Base-by-base conservation (phyloP, 495 filamentous ascomycete species). In the Penicillium alfredii region DNA sequence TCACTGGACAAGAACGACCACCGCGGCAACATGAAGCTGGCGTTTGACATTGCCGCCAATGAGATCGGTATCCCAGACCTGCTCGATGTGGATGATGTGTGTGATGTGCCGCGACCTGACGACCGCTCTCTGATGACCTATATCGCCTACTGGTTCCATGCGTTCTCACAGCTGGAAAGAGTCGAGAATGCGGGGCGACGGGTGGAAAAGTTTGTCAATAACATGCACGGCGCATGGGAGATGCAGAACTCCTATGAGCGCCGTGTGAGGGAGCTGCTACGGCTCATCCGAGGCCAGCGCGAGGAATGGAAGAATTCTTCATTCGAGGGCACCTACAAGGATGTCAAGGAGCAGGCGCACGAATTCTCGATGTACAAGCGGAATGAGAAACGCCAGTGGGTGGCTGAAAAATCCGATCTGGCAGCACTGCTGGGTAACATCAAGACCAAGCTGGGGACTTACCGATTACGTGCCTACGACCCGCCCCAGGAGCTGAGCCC, bases 131-230 rank as follows among this genome's bases (percentile, higher is more conserved):
- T 98, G 56, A 97, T 98, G 90, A 98, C 92, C 4, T 98, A 98
- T 55, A 97, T 98, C 47, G 92, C 92, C 41, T 97, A 97, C 62
- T 98, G 93, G 92, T 98, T 97, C 73, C 92, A 98, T 51, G 93
- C 92, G 40, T 98, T 98, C 53, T 95, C 89, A 14, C 88, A 96
- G 54, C 86, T 98, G 77, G 92, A 98, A 61, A 76, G 88, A 44
- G 93, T 98, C 8, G 92, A 98, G 56, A 98, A 97, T 56, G 93
- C 93, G 2, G 92, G 92, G 2, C 76, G 92, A 36, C 77, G 92
- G 40, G 92, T 98, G 2, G 92, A 98, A 69, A 98, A 98, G 67
- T 98, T 98, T 49, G 85, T 97, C 29, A 86, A 84, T 54, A 95
- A 92, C 53, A 97, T 97, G 92, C 88, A 95, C 46, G 92, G 90